Conservation (phyloP, 2,329 filamentous ascomycete species). For the Ophiostoma pallidulum region DNA sequence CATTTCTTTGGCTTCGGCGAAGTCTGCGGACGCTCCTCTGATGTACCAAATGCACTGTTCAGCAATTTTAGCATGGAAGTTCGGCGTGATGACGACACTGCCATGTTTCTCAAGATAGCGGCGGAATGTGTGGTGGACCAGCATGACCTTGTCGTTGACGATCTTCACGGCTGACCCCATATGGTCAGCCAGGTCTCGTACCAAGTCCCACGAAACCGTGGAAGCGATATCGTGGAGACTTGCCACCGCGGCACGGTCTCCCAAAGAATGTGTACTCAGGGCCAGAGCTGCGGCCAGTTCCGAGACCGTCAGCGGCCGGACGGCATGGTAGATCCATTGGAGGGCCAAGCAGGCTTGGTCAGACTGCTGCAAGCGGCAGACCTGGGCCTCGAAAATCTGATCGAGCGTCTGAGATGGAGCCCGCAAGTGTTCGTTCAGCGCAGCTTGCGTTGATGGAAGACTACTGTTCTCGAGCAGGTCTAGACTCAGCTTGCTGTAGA, state of each 20-base stretch:
- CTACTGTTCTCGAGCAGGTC: slow-evolving; percentile 2
- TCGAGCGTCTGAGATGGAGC: not conserved
- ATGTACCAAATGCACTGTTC: not conserved
- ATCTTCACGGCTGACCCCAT: slow-evolving; percentile 1
- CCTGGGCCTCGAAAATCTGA: not conserved
- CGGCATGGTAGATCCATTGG: slow-evolving; percentile 7
- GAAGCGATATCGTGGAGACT: not conserved
- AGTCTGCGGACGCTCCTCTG: not conserved
- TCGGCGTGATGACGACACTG: not conserved
- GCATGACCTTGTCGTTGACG: not conserved
- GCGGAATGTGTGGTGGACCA: slow-evolving; percentile 6
- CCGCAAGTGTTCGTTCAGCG: not conserved
- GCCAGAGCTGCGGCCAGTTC: slow-evolving; percentile 7
- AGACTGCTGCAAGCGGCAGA: not conserved
- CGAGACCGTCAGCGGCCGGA: not conserved
- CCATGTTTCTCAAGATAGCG: not conserved
- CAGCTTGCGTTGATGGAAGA: slow-evolving; percentile 2
- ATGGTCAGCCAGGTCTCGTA: not conserved
- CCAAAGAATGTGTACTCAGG: not conserved
- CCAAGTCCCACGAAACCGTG: slow-evolving; percentile 8
- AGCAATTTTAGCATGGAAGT: not conserved
- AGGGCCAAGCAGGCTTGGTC: not conserved
- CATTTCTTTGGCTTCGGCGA: too few relatives aligned
- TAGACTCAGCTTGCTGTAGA: slow-evolving; percentile 3
- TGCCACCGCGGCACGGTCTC: not conserved